These are phyloP conservation scores for Fomitopsis serialis DNA, from an alignment of 768 basidiomycete genomes.

Conservation along the genomic window DNA sequence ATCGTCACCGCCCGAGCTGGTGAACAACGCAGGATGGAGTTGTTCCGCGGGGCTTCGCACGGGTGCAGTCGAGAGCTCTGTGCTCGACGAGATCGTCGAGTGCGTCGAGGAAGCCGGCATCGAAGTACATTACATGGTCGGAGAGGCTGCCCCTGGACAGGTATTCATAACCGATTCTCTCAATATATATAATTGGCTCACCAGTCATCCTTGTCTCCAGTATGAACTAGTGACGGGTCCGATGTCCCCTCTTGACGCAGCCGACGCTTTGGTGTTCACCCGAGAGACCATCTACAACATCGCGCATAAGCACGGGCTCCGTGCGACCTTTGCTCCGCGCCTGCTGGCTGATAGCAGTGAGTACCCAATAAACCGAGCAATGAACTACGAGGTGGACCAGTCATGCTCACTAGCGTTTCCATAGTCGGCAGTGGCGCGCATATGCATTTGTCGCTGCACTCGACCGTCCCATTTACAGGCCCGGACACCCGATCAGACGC, in stretches of 20 bases:
- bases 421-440: constrained; percentile 54
- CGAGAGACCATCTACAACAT: constrained; percentile 63
- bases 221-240: constrained; percentile 71
- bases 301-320: constrained; percentile 56
- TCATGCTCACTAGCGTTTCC: too few species aligned
- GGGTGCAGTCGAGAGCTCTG: constrained; percentile 38
- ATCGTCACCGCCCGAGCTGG: constrained; percentile 34
- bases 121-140: constrained; percentile 62
- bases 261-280: constrained; percentile 61
- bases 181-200: not conserved
- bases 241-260: constrained; percentile 58
- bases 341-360: constrained; percentile 30
- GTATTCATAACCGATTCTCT: constrained; percentile 19
- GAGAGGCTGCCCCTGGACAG: constrained; percentile 69
- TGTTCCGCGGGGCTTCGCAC: constrained; percentile 30
- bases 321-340: constrained; percentile 63
- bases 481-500: constrained; percentile 6
- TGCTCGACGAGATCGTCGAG: constrained; percentile 55
- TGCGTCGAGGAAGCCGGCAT: constrained; percentile 43
- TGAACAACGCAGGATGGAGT: constrained; percentile 46
- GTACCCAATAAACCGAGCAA: not conserved
- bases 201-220: constrained; percentile 30
- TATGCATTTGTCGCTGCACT: constrained; percentile 59
- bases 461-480: constrained; percentile 10
- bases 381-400: too few species aligned